Evolutionary conservation across 106 monocot species (phyloP).

Genomic region (Xerophyta viscosa): DNA sequence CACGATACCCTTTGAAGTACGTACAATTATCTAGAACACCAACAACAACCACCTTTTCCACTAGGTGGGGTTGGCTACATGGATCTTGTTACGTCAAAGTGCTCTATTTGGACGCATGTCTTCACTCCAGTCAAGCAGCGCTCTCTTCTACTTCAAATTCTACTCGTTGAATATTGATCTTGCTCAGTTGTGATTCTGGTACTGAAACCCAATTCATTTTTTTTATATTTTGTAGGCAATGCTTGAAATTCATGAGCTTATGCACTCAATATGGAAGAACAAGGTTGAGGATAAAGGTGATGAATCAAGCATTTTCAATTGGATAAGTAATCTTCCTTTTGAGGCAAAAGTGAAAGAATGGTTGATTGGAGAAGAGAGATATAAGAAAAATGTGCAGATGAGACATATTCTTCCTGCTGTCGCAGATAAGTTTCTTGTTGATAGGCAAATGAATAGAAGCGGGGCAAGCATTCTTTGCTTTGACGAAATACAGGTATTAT

Average conservation of each 20-base stretch:
- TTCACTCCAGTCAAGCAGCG: no score
- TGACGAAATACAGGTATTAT: slow-evolving; percentile 92
- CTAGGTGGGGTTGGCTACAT: no score
- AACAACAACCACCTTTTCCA: no score
- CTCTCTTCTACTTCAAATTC: no score
- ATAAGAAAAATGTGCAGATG: slow-evolving; percentile 49
- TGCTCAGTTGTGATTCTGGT: no score
- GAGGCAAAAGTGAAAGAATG: slow-evolving; percentile 86
- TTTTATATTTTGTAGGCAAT: slow-evolving; percentile 53
- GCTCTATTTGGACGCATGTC: no score
- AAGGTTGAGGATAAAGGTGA: slow-evolving; percentile 36
- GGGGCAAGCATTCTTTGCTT: slow-evolving; percentile 95
- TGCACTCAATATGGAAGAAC: slow-evolving; percentile 83
- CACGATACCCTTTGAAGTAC: no score
- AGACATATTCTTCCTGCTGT: slow-evolving; percentile 91
- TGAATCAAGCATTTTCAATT: slow-evolving; percentile 39
- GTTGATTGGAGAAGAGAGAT: slow-evolving; percentile 93
- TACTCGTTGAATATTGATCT: no score
- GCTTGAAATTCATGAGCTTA: slow-evolving; percentile 90
- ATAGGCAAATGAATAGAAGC: slow-evolving; percentile 35
- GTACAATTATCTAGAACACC: no score
- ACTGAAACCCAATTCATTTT: no score
- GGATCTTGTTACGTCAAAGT: no score
- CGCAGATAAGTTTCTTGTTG: slow-evolving; percentile 90
- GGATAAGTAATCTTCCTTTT: slow-evolving; percentile 76